Evolutionary conservation across 805 yeast genomes (phyloP), one percentile per base, ranked within the genome.

Genomic region (Wickerhamomyces canadensis): DNA sequence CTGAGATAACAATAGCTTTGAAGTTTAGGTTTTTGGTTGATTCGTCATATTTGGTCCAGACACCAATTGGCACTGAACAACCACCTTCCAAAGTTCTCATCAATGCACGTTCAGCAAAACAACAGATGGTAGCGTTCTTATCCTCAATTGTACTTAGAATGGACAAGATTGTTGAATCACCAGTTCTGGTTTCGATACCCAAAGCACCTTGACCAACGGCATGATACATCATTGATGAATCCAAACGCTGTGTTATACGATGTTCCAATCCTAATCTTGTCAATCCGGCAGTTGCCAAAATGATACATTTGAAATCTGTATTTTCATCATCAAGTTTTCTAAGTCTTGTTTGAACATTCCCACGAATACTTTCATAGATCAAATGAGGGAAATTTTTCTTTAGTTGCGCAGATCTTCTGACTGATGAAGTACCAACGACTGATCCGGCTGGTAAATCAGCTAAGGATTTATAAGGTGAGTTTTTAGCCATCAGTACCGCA

Each of bases 201-300:
- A 93, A 63, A 0, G 98, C 98, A 45, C 98, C 98, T 65, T 93
- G 98, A n/a, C 98, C 98, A 32, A 93, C 96, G 1, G 98, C 96
- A 57, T 91, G 85, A 57, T 79, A 83, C 95, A 91, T 85, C 38
- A 81, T 84, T 24, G 85, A 83, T 5, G 78, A 70, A 38, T 80
- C 76, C 44, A 93, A 68, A 46, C 68, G 72, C 44, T 74, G 68
- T 6, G 96, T 79, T 55, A 93, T 87, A 58, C 97, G 70, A 48
- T 76, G 59, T n/a, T 74, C 78, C 36, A 89, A 64, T 11, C 80
- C 84, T 30, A 83, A 64, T 48, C 98, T 75, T 17, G 75, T 65
- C 41, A 93, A 70, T 3, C 98, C 98, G 1, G 98, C 98, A 9
- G 93, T 81, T 0, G 98, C 98, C 38, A 93, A 68, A 39, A 93